phyloP scores from a whole-genome alignment of 768 basidiomycete species.

The Exsudoporus frostii region DNA sequence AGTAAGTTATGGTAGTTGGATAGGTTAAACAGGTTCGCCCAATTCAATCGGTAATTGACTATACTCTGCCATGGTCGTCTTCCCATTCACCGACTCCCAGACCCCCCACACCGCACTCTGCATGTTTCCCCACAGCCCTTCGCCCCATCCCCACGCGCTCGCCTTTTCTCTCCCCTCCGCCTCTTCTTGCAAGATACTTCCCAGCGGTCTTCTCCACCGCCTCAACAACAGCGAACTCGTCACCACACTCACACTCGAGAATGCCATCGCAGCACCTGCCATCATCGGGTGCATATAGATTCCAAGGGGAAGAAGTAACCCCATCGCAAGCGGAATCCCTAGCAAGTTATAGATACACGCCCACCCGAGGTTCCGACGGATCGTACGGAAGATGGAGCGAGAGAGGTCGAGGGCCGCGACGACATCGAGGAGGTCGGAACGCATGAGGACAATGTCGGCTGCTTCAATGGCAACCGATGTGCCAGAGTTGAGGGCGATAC shows the following conservation, averaged over 20 bases:
- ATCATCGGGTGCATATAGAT: conserved; percentile 96
- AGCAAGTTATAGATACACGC: conserved; percentile 92
- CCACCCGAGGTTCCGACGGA: conserved; percentile 92
- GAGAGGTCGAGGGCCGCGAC: conserved; percentile 95
- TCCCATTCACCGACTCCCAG: conserved; percentile 48
- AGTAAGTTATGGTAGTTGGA: too few relatives aligned
- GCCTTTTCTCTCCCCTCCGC: conserved; percentile 32
- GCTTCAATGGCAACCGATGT: conserved; percentile 98
- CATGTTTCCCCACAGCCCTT: conserved; percentile 36
- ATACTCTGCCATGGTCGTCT: conserved; percentile 50
- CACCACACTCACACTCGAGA: conserved; percentile 94
- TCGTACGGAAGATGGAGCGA: conserved; percentile 81
- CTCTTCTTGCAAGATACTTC: conserved; percentile 67
- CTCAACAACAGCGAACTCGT: conserved; percentile 81
- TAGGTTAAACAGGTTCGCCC: conserved; percentile 34
- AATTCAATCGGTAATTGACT: conserved; percentile 72
- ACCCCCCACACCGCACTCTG: conserved; percentile 41
- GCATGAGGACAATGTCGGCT: conserved; percentile 97
- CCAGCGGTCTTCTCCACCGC: conserved; percentile 74
- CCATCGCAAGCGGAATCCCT: conserved; percentile 98
- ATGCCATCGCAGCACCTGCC: conserved; percentile 98
- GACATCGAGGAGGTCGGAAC: conserved; percentile 93
- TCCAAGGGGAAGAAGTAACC: conserved; percentile 87
- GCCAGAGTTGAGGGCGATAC: conserved; percentile 93
- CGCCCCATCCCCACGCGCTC: conserved; percentile 6